Percentiles rank a stretch among this genome's conserved stretches.
Evolutionary conservation across 2,329 filamentous ascomycete genomes (phyloP).

Genomic region (Scedosporium boydii): DNA sequence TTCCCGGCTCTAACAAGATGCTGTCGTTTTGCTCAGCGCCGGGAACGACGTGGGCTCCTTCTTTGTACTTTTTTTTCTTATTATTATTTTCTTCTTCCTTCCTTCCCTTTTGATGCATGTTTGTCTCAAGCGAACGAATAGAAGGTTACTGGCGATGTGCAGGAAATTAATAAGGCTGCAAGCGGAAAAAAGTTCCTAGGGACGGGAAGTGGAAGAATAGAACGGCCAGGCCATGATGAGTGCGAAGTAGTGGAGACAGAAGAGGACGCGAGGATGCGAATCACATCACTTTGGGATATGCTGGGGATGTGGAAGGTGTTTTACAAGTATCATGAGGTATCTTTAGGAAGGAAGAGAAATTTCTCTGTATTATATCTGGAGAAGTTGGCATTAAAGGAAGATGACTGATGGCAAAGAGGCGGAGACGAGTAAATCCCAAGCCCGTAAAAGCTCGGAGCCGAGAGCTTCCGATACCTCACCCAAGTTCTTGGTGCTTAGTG

Average conservation of each 20-base stretch:
- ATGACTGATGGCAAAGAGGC: no score
- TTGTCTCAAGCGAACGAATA: not conserved
- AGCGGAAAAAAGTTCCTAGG: not conserved
- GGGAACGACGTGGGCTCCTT: not conserved
- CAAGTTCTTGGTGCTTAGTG: no score
- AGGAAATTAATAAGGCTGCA: not conserved
- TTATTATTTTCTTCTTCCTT: no score
- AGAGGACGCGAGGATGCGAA: not conserved
- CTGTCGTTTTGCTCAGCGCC: not conserved
- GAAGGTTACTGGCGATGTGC: not conserved
- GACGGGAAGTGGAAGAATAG: not conserved
- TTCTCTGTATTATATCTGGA: no score
- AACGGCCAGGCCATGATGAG: not conserved
- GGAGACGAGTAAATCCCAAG: no score
- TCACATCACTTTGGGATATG: not conserved
- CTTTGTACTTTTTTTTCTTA: no score
- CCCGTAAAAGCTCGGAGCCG: no score
- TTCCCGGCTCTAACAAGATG: not conserved
- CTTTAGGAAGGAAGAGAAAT: not conserved
- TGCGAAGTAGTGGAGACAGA: not conserved
- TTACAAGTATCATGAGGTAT: not conserved
- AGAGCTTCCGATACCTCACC: no score
- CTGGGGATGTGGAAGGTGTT: not conserved
- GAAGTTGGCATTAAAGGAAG: no score
- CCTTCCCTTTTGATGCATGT: no score